Base-by-base conservation (phyloP, 805 yeast species). In the Yarrowia porcina region DNA sequence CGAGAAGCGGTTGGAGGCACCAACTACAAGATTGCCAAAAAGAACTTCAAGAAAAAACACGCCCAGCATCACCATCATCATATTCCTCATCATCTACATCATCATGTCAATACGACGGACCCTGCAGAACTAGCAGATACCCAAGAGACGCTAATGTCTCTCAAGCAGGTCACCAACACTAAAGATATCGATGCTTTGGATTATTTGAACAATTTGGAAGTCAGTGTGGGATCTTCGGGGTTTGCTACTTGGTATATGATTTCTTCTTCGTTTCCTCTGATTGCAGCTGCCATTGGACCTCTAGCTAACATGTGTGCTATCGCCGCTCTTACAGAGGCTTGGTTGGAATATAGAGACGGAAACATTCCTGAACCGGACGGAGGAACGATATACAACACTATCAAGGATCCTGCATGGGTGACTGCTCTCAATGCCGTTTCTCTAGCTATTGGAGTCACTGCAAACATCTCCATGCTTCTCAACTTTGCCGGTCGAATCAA, bases 211-310 rank as follows among this genome's bases (percentile, higher is more conserved):
- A 59, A 59, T 20, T 5, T 64, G 42, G 44, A 42, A 12, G 56
- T 45, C 15, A 44, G 50, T 15, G 66, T 65, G 13, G 66, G 66
- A 23, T 45, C 65, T 23, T 18, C 49, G 3, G 63, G 63, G 0
- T 65, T 64, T 13, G 50, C 65, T 3, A 33, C 49, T n/a, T 89
- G 96, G 94, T 87, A 87, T 67, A 68, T 80, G 13, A 73, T 86
- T 0, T 84, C 92, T 3, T 80, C 87, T 2, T 85, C 85, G 67
- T 80, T 89, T 66, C 97, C 97, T 0, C 79, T 90, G 25, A 71
- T 87, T 8, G 85, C 92, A 0, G 90, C 93, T 5, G 88, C 93
- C 67, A 69, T 86, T 36, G 96, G 94, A 0, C 96, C 96, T 0
- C 68, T 90, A 27, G 85, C 93, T 7, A 89, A 89, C 67, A 81